Base-by-base conservation (phyloP, 495 filamentous ascomycete genomes). In the Immersiella caudata region DNA sequence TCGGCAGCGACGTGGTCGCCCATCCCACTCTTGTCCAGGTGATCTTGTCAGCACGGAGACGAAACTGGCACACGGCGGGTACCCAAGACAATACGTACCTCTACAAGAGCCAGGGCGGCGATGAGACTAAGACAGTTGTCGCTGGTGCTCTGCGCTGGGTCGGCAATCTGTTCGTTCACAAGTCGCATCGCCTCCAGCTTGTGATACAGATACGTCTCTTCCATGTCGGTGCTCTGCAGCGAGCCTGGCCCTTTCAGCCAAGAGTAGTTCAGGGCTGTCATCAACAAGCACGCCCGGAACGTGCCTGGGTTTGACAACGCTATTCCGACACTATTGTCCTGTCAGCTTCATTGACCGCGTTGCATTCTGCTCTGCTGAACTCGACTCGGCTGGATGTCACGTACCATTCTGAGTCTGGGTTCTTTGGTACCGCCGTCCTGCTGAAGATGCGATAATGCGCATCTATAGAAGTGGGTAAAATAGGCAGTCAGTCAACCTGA, bases 181-280 rank as follows among this genome's bases (percentile, higher is more conserved):
- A 63, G 46, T 0, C 66, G 68, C 52, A 70, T 74, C 0, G 70
- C 70, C 64, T 74, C 70, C 11, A 72, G 52, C 61, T 74, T 74
- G 63, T 70, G 72, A 24, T 67, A 67, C 12, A 72, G 50, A 49
- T 68, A 72, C 51, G 72, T 70, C 58, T 74, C 62, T 50, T 74
- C 68, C 67, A 74, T 70, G 12, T 69, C 60, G 27, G 40, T 61
- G 58, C 14, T 55, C 0, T 36, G 27, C 16, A 64, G 61, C n/a
- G 67, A 63, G 9, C 65, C 59, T 6, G 26, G 27, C 20, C 35
- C 55, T 1, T 61, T 29, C 5, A 72, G n/a, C 68, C 70, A 67
- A 6, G 72, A 72, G 46, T 67, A 70, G 63, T 72, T 68, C 25
- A 72, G 64, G 1, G 72, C 70, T 1, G 70, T 63, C 56, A 72